Base-by-base conservation (phyloP, 805 yeast genomes). In the Barnettozyma californica region DNA sequence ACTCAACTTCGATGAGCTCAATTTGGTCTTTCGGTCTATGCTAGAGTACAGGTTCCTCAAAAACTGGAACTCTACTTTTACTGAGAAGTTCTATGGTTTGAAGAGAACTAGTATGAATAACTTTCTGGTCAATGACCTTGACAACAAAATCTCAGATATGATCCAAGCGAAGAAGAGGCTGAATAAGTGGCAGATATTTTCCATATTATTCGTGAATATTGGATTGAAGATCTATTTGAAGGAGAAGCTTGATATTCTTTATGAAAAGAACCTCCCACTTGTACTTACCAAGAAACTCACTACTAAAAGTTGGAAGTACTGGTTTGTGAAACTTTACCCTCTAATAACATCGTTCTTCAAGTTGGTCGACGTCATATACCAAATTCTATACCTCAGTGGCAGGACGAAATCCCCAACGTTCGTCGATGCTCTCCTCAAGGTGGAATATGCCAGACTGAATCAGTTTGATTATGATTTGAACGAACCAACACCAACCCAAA, bases 61-160 rank as follows among this genome's bases (percentile, higher is more conserved):
- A 45, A 71, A 73, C 43, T 87, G 94, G 88, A 91, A 87, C 58
- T 80, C 95, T 0, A 80, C 94, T 2, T 88, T 92, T 59, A 88
- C 95, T 0, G 97, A 92, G 64, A 86, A 87, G 61, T 92, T 92
- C 62, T 92, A 92, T 61, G 98, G 97, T 2, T 67, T 92, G 53
- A 89, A 89, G 60, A 71, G 95, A 33, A 61, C 71, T 21, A 64
- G 66, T 45, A 51, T 57, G 43, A 53, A 52, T 10, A 60, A 61
- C 37, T 60, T 59, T 62, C 49, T 70, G 60, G 36, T 77, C 70
- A 20, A 65, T 10, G 58, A 60, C 44, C 43, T 43, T 5, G 49
- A 54, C 36, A 41, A 37, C 67, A 14, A 64, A 66, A 60, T 72
- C 63, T n/a, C 50, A 21, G 57, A 57, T 25, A 46, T 66, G 41